Base-by-base conservation (phyloP, 2,329 filamentous ascomycete species). In the Shiraia sp. region DNA sequence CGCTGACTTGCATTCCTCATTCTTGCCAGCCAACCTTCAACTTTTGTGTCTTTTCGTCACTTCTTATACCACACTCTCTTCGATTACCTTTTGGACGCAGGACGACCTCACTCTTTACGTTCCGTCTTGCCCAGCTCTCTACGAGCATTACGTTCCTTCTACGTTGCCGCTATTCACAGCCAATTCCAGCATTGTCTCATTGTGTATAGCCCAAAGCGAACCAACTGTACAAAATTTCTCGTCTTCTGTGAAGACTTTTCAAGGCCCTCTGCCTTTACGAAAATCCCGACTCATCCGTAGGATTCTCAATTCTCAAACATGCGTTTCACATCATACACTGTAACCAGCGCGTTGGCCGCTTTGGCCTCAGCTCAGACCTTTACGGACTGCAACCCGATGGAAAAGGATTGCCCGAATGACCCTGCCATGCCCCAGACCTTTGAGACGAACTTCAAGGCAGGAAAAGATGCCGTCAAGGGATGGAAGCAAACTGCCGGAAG, bases 351-450 rank as follows among this genome's bases (percentile, higher is more conserved):
- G 10, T 47, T 74, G 40, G 61, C 60, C 19, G 54, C 57, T 39
- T 36, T 69, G 15, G 61, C 61, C 42, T 60, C 49, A n/a, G 72
- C 68, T 17, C 73, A 76, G 53, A 75, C 73, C 38, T 75, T 68
- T 47, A 73, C 72, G 14, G 61, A 68, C 37, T 75, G 73, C 60
- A 66, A 75, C 47, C 73, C 73, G 6, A 69, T 56, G 27, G 57
- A 71, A 48, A 72, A 72, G 53, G 59, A 63, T 5, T 77, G 74
- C 53, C 68, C 73, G n/a, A 60, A 71, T 36, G 61, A 77, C 52
- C 63, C 70, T 10, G 74, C 72, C 42, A 65, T 75, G 40, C 64
- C 69, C 32, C 60, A 60, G 32, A 69, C 52, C 19, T 63, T 70
- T 48, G 59, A 65, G 23, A 71, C 70, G 42, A 72, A 76, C 51